phyloP scores from a whole-genome alignment of 176 grass and related monocot species.

The Metroxylon sagu region DNA sequence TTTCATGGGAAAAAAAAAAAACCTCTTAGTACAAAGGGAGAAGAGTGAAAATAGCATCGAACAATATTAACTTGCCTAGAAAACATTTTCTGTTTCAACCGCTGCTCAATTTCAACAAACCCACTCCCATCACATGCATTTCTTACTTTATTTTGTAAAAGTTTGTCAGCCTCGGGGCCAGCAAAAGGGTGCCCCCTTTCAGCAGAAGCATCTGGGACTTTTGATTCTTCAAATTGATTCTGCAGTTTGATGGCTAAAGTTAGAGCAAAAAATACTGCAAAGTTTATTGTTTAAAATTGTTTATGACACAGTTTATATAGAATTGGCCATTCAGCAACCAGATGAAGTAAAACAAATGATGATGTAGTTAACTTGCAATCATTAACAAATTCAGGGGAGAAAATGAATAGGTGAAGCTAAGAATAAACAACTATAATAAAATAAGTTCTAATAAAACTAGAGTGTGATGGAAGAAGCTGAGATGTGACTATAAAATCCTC shows the following conservation, averaged over 20 bases:
- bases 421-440: neutral
- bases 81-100: slow-evolving; percentile 44
- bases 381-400: too few species aligned
- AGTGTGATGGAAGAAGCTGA: too few species aligned
- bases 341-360: too few species aligned
- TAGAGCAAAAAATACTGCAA: too few species aligned
- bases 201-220: slow-evolving; percentile 4
- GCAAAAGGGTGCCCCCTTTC: neutral
- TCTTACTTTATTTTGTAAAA: slow-evolving; percentile 12
- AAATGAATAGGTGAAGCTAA: too few species aligned
- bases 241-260: slow-evolving; percentile 13
- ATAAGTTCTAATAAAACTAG: neutral
- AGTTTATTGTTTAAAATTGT: too few species aligned
- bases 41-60: neutral
- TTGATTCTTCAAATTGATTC: slow-evolving; percentile 24
- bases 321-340: too few species aligned
- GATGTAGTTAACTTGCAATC: too few species aligned
- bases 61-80: slow-evolving; percentile 39
- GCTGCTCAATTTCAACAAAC: slow-evolving; percentile 45
- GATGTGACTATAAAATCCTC: too few species aligned
- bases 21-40: too few species aligned
- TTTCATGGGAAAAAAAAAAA: too few species aligned
- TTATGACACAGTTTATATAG: too few species aligned
- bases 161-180: slow-evolving; percentile 3
- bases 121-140: slow-evolving; percentile 17